phyloP scores from a whole-genome alignment of 352 stramenopile genomes.

The Elongisporangium prolatum region DNA sequence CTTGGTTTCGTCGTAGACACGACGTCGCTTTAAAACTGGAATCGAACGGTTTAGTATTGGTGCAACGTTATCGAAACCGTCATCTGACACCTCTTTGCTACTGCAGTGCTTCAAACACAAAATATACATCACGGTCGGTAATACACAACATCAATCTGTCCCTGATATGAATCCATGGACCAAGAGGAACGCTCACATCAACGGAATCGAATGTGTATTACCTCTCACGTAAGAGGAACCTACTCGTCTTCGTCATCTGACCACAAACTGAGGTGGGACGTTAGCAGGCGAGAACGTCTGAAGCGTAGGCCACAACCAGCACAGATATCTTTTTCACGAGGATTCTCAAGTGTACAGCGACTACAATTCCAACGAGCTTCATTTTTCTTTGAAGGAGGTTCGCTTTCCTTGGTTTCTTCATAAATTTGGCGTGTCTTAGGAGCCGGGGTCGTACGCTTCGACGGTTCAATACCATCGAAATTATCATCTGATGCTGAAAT shows the following conservation, averaged over 20 bases:
- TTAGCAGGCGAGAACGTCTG: conserved; percentile 46
- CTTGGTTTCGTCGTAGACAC: conserved; percentile 42
- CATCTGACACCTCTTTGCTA: conserved; percentile 3
- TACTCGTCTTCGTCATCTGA: conserved; percentile 44
- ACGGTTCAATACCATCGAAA: conserved; percentile 4
- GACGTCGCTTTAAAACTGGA: conserved; percentile 1
- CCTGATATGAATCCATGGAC: too few species aligned
- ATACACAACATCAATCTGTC: too few species aligned
- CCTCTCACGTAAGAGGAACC: background rate
- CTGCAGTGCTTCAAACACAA: too few species aligned
- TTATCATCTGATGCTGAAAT: conserved; percentile 10
- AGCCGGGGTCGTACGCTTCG: background rate
- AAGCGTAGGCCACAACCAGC: conserved; percentile 67
- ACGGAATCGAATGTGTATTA: too few species aligned
- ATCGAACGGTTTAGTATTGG: too few species aligned
- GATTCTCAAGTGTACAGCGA: conserved; percentile 78
- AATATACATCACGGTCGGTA: too few species aligned
- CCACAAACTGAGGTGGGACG: conserved; percentile 20
- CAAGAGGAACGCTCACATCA: too few species aligned
- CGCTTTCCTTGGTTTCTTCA: conserved; percentile 44
- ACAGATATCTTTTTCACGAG: conserved; percentile 45
- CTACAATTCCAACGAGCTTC: conserved; percentile 52
- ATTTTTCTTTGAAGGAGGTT: conserved; percentile 17
- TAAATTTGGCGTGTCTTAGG: conserved; percentile 15
- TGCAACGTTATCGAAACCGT: conserved; percentile 12